A percentile compares a stretch with the other conserved stretches of the same genome.
phyloP scores from a whole-genome alignment of 2,329 filamentous ascomycete species.

The Cercospora beticola region DNA sequence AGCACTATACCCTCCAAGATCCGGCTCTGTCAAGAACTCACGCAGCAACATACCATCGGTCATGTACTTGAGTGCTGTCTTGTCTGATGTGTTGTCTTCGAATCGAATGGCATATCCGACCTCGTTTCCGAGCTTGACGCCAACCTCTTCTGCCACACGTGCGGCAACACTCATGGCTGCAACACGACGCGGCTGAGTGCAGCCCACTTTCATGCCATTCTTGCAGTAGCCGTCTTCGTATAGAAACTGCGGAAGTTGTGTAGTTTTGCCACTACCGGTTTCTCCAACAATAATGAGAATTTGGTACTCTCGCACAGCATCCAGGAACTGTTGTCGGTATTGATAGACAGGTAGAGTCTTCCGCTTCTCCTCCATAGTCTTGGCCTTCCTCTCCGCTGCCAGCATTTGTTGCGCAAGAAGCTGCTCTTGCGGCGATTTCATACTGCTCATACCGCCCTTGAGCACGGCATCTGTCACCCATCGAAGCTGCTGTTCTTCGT shows the following conservation, averaged over 20 bases:
- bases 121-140: slow-evolving; percentile 82
- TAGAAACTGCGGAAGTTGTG: slow-evolving; percentile 89
- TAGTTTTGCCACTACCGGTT: slow-evolving; percentile 94
- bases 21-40: slow-evolving; percentile 85
- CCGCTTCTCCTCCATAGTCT: slow-evolving; percentile 85
- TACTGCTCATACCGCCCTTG: slow-evolving; percentile 66
- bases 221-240: slow-evolving; percentile 90
- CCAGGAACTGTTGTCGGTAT: slow-evolving; percentile 80
- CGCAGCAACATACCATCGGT: slow-evolving; percentile 93
- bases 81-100: slow-evolving; percentile 86
- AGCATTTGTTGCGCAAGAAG: slow-evolving; percentile 78
- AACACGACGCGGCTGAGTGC: slow-evolving; percentile 91
- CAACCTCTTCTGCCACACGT: slow-evolving; percentile 92
- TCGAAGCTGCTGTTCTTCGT: slow-evolving; percentile 82
- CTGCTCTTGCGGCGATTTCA: slow-evolving; percentile 72
- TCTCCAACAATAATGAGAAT: slow-evolving; percentile 91
- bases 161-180: slow-evolving; percentile 97
- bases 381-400: slow-evolving; percentile 81
- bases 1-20: slow-evolving; percentile 76
- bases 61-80: slow-evolving; percentile 92
- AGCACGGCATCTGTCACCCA: slow-evolving; percentile 75
- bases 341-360: slow-evolving; percentile 88
- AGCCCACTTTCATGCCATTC: slow-evolving; percentile 79
- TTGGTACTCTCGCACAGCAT: slow-evolving; percentile 82
- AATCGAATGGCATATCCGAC: slow-evolving; percentile 96